These are phyloP conservation scores for Rhizopogon parksii DNA, from an alignment of 1,284 basidiomycete species.

Conservation along the genomic window DNA sequence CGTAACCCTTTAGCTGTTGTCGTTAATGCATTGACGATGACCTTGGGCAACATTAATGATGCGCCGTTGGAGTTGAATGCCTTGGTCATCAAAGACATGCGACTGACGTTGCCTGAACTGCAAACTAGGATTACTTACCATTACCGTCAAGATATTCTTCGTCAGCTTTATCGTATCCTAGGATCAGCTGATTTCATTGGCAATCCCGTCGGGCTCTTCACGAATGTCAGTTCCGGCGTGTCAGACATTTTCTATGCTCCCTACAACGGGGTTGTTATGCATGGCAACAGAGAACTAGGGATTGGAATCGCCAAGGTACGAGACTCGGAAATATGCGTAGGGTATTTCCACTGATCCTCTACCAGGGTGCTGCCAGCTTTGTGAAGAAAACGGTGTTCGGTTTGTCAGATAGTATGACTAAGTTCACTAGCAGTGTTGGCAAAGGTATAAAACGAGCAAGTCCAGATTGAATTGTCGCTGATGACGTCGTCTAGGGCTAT, in stretches of 20 bases:
- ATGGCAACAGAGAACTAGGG: slow-evolving; percentile 93
- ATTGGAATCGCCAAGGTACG: slow-evolving; percentile 91
- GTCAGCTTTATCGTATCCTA: slow-evolving; percentile 93
- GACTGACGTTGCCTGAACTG: slow-evolving; percentile 80
- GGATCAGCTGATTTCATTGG: slow-evolving; percentile 95
- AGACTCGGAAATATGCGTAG: neutral
- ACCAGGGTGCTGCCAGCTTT: slow-evolving; percentile 91
- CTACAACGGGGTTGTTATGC: slow-evolving; percentile 95
- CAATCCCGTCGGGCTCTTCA: slow-evolving; percentile 94
- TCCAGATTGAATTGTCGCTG: neutral
- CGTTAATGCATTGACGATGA: slow-evolving; percentile 94
- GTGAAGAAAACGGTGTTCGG: slow-evolving; percentile 99
- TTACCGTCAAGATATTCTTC: slow-evolving; percentile 90
- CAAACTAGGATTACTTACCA: slow-evolving; percentile 85
- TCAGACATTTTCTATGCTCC: slow-evolving; percentile 99
- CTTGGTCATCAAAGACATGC: slow-evolving; percentile 91
- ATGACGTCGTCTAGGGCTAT: slow-evolving; percentile 57
- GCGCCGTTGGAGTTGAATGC: slow-evolving; percentile 96
- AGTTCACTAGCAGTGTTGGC: slow-evolving; percentile 94
- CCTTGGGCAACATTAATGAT: slow-evolving; percentile 94
- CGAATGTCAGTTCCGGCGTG: slow-evolving; percentile 98
- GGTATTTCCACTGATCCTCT: slow-evolving; percentile 10
- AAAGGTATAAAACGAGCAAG: slow-evolving; percentile 56
- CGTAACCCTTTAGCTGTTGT: slow-evolving; percentile 92
- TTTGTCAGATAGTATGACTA: slow-evolving; percentile 91